These are phyloP conservation scores for Trametes gibbosa DNA, from an alignment of 768 basidiomycete species.

Conservation along the genomic window DNA sequence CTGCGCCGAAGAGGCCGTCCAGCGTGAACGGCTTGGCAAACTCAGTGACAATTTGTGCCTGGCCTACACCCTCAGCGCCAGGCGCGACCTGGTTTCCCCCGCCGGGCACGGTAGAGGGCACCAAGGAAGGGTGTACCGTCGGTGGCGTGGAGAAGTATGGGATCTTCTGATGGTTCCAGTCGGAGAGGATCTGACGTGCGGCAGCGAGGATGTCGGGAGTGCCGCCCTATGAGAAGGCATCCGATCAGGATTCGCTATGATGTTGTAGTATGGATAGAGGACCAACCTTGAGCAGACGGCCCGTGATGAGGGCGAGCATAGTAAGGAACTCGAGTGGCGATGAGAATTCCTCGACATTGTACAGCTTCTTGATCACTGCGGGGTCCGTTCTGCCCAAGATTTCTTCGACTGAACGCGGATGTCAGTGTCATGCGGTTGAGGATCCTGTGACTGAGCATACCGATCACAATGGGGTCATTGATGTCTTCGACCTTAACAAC, in stretches of 20 bases:
- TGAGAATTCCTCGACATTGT: conserved; percentile 74
- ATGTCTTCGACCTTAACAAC: conserved; percentile 90
- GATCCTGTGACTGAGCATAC: conserved; percentile 40
- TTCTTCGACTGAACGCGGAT: conserved; percentile 68
- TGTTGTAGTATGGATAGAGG: neutral
- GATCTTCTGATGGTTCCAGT: conserved; percentile 98
- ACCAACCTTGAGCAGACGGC: conserved; percentile 76
- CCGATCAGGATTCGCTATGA: neutral
- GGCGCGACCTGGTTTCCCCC: conserved; percentile 49
- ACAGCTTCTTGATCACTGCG: conserved; percentile 77
- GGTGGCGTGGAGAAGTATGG: conserved; percentile 86
- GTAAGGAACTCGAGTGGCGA: conserved; percentile 83
- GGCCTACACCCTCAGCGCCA: conserved; percentile 77
- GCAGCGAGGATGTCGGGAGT: conserved; percentile 84
- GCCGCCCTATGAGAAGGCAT: conserved; percentile 62
- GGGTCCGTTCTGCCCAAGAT: conserved; percentile 72
- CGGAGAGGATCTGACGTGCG: conserved; percentile 77
- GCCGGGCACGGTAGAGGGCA: conserved; percentile 47
- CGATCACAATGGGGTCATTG: conserved; percentile 85
- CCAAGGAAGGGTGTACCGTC: conserved; percentile 68
- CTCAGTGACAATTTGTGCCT: conserved; percentile 70
- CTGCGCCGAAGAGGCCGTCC: conserved; percentile 75
- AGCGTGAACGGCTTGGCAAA: conserved; percentile 80
- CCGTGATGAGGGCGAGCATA: conserved; percentile 80
- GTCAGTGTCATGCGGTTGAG: neutral